Evolutionary conservation across 1,284 basidiomycete species (phyloP), one percentile per base, ranked within the genome.

Genomic region (Heterobasidion parviporum): DNA sequence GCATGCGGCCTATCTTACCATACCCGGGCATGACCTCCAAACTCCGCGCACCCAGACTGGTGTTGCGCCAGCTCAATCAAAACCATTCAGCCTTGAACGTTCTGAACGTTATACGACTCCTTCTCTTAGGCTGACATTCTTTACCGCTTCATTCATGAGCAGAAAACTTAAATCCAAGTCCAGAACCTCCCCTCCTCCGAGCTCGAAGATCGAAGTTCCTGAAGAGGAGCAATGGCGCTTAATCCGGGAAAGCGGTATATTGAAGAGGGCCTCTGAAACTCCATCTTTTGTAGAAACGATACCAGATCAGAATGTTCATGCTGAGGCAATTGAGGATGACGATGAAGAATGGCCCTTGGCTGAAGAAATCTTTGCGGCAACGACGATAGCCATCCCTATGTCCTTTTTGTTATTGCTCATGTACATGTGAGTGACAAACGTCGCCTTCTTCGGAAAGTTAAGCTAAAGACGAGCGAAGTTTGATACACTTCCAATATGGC

Each of bases 171-270:
- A 74, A 59, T 50, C 56, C 56, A 58, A 62, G 14, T 56, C 56
- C 48, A 64, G 44, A 36, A 34, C 34, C 41, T 36, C 45, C 14
- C 20, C 36, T 52, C 32, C n/a, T 35, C 16, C 36, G 44, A 44
- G 43, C 46, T 50, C 16, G 9, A 26, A 15, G 26, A 10, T 72
- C 12, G 76, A 85, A 52, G 82, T 92, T 38, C 67, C 87, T 3
- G 82, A 87, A 65, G 80, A 84, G 2, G 89, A 92, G 64, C 81
- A 91, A 75, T 84, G 83, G 85, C 80, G 87, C 10, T 70, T 92
- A 49, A 80, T 92, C 62, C 76, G 81, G 26, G 73, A 89, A 60
- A 78, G 81, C 20, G 87, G 86, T 33, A 72, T 90, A 48, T 72
- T 92, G 32, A 74, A 78, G 58, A 74, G 76, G 18, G 46, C 20